Conservation (phyloP, 2,329 filamentous ascomycete species). For the Lachnellula hyalina region DNA sequence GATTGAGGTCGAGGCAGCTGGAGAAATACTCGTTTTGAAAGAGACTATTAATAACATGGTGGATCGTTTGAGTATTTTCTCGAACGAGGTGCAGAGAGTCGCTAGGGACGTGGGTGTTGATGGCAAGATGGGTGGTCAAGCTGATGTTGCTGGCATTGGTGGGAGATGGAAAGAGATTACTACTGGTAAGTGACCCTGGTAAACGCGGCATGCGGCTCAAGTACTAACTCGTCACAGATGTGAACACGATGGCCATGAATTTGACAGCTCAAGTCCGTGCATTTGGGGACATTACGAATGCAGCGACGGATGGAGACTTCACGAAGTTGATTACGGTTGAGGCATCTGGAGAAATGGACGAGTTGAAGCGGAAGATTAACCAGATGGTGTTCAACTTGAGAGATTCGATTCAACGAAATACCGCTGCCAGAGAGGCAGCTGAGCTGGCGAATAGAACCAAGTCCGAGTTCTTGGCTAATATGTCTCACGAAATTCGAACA, state of each 20-base stretch:
- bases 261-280: constrained; percentile 94
- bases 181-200: constrained; percentile 51
- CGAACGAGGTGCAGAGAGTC: constrained; percentile 90
- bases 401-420: constrained; percentile 96
- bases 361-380: constrained; percentile 98
- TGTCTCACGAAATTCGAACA: constrained; percentile 97
- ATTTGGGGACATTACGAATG: constrained; percentile 97
- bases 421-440: constrained; percentile 88
- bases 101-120: constrained; percentile 96
- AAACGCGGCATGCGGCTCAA: not conserved
- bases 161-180: constrained; percentile 98
- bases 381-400: constrained; percentile 96
- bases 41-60: constrained; percentile 99
- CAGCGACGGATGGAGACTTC: constrained; percentile 94
- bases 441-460: constrained; percentile 98
- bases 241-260: constrained; percentile 48
- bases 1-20: constrained; percentile 91
- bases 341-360: constrained; percentile 98
- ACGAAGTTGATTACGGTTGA: constrained; percentile 95
- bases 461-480: constrained; percentile 96
- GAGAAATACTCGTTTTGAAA: constrained; percentile 89
- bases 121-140: constrained; percentile 97
- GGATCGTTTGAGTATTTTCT: constrained; percentile 89
- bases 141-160: constrained; percentile 86
- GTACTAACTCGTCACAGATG: constrained; percentile 15